Evolutionary conservation across 768 basidiomycete species (phyloP).

Genomic region (Tricholoma flavovirens): DNA sequence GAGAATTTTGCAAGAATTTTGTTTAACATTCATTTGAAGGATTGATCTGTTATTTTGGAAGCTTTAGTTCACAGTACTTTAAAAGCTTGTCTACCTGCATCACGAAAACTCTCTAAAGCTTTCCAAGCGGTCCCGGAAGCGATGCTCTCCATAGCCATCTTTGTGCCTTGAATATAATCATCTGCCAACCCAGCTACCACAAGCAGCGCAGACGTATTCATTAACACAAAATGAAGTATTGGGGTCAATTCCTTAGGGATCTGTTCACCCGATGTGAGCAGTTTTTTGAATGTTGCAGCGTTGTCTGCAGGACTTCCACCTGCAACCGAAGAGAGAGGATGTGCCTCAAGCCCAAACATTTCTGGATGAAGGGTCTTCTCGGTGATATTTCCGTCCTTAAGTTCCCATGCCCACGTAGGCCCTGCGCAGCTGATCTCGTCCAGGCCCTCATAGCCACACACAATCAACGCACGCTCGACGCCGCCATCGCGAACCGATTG

Average conservation of each 20-base stretch:
- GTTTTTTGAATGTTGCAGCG: slow-evolving; percentile 58
- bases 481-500: slow-evolving; percentile 65
- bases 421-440: slow-evolving; percentile 97
- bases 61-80: not conserved
- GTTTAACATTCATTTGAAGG: no score
- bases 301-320: slow-evolving; percentile 79
- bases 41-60: not conserved
- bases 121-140: slow-evolving; percentile 55
- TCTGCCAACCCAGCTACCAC: slow-evolving; percentile 75
- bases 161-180: slow-evolving; percentile 66
- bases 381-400: slow-evolving; percentile 62
- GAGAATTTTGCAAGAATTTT: no score
- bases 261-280: slow-evolving; percentile 54
- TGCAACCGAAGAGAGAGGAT: slow-evolving; percentile 64
- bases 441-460: slow-evolving; percentile 86
- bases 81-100: slow-evolving; percentile 29
- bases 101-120: slow-evolving; percentile 47
- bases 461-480: slow-evolving; percentile 82
- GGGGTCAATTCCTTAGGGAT: slow-evolving; percentile 55
- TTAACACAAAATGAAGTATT: slow-evolving; percentile 78
- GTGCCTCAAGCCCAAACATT: slow-evolving; percentile 70
- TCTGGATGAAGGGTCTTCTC: slow-evolving; percentile 59
- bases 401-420: slow-evolving; percentile 79
- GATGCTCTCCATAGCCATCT: slow-evolving; percentile 57
- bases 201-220: slow-evolving; percentile 87